A percentile compares a stretch with the other conserved stretches of the same genome.
These are phyloP conservation scores for Epichloe festucae DNA, from an alignment of 2,329 filamentous ascomycete species.

Conservation along the genomic window DNA sequence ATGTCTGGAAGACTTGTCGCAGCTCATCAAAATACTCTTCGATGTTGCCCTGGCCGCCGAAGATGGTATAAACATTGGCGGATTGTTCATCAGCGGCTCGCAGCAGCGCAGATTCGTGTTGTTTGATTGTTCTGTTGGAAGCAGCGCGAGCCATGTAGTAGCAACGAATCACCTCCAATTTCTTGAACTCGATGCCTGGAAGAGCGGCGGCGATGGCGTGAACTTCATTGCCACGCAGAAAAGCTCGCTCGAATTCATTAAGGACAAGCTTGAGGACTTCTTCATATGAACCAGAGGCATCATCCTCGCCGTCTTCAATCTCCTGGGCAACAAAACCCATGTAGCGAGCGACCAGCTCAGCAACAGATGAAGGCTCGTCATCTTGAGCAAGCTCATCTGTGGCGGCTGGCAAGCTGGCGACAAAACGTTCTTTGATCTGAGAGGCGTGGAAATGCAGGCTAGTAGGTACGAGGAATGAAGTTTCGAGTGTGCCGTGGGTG, in stretches of 20 bases:
- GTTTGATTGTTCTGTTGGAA: conserved; percentile 72
- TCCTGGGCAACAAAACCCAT: conserved; percentile 80
- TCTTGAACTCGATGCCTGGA: conserved; percentile 87
- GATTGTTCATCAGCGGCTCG: conserved; percentile 74
- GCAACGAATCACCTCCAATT: conserved; percentile 73
- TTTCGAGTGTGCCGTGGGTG: conserved; percentile 87
- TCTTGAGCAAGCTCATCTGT: conserved; percentile 97
- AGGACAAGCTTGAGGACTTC: conserved; percentile 86
- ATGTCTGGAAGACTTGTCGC: conserved; percentile 79
- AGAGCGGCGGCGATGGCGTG: conserved; percentile 77
- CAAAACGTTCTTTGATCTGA: conserved; percentile 85
- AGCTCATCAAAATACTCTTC: conserved; percentile 99
- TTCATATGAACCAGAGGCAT: conserved; percentile 74
- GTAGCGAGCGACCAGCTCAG: conserved; percentile 87
- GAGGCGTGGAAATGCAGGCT: conserved; percentile 92
- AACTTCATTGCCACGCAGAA: conserved; percentile 89
- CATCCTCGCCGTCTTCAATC: conserved; percentile 86
- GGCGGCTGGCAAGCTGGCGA: conserved; percentile 69
- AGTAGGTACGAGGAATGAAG: conserved; percentile 90
- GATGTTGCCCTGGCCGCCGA: conserved; percentile 96
- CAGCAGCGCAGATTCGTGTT: conserved; percentile 86
- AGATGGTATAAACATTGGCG: conserved; percentile 83
- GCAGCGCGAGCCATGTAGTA: conserved; percentile 87
- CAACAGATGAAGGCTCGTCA: conserved; percentile 93
- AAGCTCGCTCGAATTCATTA: conserved; percentile 93